These are phyloP conservation scores for Tilletia caries DNA, from an alignment of 1,284 basidiomycete species.

Conservation along the genomic window DNA sequence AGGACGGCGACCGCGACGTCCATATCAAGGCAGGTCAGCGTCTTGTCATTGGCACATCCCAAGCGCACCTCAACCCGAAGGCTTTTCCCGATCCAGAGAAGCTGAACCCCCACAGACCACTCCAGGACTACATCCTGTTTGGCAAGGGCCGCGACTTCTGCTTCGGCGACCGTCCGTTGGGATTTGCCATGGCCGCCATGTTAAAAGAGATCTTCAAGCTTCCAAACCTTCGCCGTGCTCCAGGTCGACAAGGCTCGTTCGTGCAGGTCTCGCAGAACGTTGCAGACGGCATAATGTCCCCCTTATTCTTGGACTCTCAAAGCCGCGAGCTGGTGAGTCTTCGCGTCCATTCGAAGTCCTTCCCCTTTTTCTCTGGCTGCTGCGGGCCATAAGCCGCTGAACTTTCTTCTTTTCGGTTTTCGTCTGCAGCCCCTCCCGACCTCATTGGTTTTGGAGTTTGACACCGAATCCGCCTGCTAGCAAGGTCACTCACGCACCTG, in stretches of 20 bases:
- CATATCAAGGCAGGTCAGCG: slow-evolving; percentile 33
- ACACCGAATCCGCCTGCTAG: not conserved
- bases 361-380: not conserved
- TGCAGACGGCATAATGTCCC: not conserved
- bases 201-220: slow-evolving; percentile 52
- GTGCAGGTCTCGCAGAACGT: slow-evolving; percentile 2
- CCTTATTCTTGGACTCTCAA: not conserved
- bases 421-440: not conserved
- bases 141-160: slow-evolving; percentile 62
- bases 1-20: slow-evolving; percentile 19
- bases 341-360: not conserved
- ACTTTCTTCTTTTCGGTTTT: not conserved
- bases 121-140: slow-evolving; percentile 56
- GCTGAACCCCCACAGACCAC: slow-evolving; percentile 59
- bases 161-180: slow-evolving; percentile 18
- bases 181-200: slow-evolving; percentile 57
- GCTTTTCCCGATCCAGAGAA: slow-evolving; percentile 60
- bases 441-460: not conserved
- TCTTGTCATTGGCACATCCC: slow-evolving; percentile 24
- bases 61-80: slow-evolving; percentile 54
- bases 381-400: not conserved
- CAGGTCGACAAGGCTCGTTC: slow-evolving; percentile 61
- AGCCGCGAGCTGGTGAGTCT: not conserved
- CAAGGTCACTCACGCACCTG: not conserved
- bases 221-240: slow-evolving; percentile 61